These are phyloP conservation scores for Thelonectria discophora DNA, from an alignment of 2,329 filamentous ascomycete species.

Conservation along the genomic window DNA sequence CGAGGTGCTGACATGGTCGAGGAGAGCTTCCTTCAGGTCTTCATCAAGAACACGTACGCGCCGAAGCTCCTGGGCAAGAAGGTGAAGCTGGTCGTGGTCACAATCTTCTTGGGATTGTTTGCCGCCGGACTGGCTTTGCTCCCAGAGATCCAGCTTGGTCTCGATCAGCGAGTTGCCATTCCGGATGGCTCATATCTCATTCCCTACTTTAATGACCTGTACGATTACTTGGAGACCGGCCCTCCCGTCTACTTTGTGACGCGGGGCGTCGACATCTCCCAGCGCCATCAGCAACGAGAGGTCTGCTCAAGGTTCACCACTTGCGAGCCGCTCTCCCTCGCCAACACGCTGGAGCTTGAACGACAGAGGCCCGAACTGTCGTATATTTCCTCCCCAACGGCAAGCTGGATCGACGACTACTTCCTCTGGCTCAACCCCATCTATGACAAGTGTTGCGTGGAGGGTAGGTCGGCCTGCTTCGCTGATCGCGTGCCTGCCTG, in stretches of 20 bases:
- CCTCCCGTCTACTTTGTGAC: conserved; percentile 98
- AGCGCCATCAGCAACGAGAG: conserved; percentile 79
- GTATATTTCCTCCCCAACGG: conserved; percentile 86
- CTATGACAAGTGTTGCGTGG: conserved; percentile 74
- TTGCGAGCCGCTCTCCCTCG: conserved; percentile 83
- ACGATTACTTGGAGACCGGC: conserved; percentile 88
- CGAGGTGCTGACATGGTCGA: conserved; percentile 79
- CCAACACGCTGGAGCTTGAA: conserved; percentile 93
- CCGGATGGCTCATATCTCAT: conserved; percentile 95
- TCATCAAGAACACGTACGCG: conserved; percentile 91
- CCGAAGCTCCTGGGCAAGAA: conserved; percentile 82
- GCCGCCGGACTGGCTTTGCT: conserved; percentile 85
- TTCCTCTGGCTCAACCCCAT: conserved; percentile 96
- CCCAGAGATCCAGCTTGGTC: conserved; percentile 83
- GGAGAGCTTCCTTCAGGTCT: conserved; percentile 83
- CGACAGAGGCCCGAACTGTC: conserved; percentile 88
- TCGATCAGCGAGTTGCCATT: conserved; percentile 94
- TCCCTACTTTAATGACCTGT: conserved; percentile 94
- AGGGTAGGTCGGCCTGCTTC: conserved; percentile 80
- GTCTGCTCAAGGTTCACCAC: conserved; percentile 92
- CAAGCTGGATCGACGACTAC: conserved; percentile 97
- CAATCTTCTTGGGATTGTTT: conserved; percentile 87
- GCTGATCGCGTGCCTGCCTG: conserved; percentile 78
- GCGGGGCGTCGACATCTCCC: conserved; percentile 79
- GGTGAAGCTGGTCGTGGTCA: conserved; percentile 78